phyloP scores from a whole-genome alignment of 1,284 basidiomycete species.

The Crepidotus sp. region DNA sequence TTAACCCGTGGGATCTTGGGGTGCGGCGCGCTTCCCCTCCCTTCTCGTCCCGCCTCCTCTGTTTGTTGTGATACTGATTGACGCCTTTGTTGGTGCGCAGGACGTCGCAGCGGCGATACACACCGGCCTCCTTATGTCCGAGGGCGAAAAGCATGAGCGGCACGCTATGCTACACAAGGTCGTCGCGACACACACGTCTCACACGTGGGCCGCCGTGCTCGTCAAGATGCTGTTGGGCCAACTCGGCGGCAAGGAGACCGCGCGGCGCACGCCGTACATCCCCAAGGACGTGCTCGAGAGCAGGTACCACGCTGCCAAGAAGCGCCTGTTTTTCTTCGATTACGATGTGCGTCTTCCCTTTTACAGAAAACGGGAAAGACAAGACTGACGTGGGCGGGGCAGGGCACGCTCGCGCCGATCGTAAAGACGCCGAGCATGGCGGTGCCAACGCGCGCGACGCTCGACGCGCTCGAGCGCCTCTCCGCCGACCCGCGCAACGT shows the following conservation, averaged over 20 bases:
- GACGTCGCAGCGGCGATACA: constrained; percentile 95
- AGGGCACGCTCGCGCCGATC: constrained; percentile 95
- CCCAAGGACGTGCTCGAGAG: constrained; percentile 54
- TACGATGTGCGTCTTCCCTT: constrained; percentile 66
- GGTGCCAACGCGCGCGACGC: constrained; percentile 68
- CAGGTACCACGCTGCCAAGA: constrained; percentile 67
- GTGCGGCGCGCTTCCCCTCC: constrained; percentile 35
- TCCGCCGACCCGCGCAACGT: constrained; percentile 79
- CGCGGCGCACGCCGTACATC: constrained; percentile 82
- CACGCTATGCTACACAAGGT: constrained; percentile 76
- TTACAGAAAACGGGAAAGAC: neutral
- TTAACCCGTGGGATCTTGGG: constrained; percentile 86
- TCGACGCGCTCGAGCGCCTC: constrained; percentile 68
- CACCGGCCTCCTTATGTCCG: constrained; percentile 75
- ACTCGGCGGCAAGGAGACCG: constrained; percentile 74
- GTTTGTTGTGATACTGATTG: neutral
- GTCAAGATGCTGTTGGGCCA: constrained; percentile 84
- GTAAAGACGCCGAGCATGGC: constrained; percentile 92
- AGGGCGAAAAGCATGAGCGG: constrained; percentile 68
- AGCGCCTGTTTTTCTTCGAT: constrained; percentile 90
- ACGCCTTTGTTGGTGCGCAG: constrained; percentile 27
- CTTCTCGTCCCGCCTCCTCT: neutral
- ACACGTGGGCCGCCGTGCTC: constrained; percentile 91
- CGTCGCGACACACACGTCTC: constrained; percentile 90
- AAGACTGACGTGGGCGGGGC: constrained; percentile 4